Conservation (phyloP, 805 yeast genomes). For the Myxozyma kluyveri region DNA sequence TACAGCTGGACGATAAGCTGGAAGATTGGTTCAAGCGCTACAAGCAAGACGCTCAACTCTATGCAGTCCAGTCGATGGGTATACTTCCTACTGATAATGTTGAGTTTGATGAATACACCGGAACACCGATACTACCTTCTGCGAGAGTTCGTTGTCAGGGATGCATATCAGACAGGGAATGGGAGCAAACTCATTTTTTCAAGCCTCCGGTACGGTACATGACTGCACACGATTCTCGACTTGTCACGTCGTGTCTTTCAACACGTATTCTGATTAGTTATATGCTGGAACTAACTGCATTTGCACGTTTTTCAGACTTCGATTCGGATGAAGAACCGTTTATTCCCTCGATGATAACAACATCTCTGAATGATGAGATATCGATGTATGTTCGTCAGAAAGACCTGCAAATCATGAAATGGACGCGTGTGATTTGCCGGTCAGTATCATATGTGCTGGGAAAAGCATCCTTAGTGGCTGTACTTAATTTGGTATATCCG, state of each 20-base stretch:
- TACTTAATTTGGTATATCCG: conserved; percentile 1
- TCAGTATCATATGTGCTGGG: conserved; percentile 1
- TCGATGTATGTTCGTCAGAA: no score
- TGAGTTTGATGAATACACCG: no score
- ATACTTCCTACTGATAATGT: background rate
- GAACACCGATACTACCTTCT: no score
- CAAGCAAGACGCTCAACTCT: background rate
- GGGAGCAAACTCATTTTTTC: background rate
- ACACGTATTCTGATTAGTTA: conserved; percentile 6
- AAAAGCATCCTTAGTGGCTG: conserved; percentile 3
- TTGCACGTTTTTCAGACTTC: background rate
- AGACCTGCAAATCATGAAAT: no score
- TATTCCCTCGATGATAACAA: background rate
- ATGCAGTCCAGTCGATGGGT: background rate
- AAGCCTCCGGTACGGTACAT: conserved; percentile 8
- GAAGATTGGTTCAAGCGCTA: conserved; percentile 9
- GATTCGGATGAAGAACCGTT: background rate
- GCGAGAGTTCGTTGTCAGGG: no score
- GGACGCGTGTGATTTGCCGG: background rate
- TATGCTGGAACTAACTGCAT: conserved; percentile 2
- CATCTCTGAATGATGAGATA: background rate
- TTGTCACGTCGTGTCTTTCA: conserved; percentile 4
- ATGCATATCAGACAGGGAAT: background rate
- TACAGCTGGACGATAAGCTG: background rate
- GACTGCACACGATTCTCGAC: conserved; percentile 12